Conservation (phyloP, 768 basidiomycete genomes). For the Russula olivacea region DNA sequence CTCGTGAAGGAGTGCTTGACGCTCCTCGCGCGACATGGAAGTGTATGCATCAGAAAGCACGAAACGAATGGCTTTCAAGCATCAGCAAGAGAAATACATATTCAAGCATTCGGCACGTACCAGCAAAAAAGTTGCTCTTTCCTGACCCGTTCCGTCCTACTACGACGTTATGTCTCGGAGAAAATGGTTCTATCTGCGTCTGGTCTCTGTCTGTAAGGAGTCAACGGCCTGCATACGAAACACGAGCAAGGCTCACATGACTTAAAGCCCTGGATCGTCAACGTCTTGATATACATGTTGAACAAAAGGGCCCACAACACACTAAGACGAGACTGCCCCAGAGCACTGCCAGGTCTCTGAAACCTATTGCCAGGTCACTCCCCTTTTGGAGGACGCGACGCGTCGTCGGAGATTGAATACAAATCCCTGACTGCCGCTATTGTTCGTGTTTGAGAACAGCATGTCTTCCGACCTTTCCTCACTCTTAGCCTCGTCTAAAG, state of each 20-base stretch:
- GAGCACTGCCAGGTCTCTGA: background rate
- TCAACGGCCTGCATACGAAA: conserved; percentile 13
- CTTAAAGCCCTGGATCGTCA: conserved; percentile 95
- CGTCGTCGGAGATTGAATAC: background rate
- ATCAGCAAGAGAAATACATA: background rate
- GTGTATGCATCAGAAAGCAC: conserved; percentile 97
- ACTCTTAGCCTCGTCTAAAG: conserved; percentile 63
- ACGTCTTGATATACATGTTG: conserved; percentile 77
- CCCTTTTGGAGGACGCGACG: background rate
- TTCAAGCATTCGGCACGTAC: conserved; percentile 38
- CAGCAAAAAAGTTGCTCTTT: conserved; percentile 98
- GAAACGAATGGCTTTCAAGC: conserved; percentile 78
- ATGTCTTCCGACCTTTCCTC: conserved; percentile 56
- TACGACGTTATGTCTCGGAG: conserved; percentile 89
- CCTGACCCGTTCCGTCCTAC: conserved; percentile 97
- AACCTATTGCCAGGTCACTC: background rate
- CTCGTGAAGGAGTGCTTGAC: conserved; percentile 89
- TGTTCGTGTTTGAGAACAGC: background rate
- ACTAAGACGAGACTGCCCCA: background rate
- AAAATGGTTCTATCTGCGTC: conserved; percentile 92
- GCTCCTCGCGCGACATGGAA: conserved; percentile 89
- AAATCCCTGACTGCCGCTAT: background rate
- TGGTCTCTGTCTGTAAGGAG: conserved; percentile 67
- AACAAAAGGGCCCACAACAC: background rate
- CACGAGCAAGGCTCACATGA: conserved; percentile 57